Conservation (phyloP, 768 basidiomycete species). For the Trichaptum fuscoviolaceum region DNA sequence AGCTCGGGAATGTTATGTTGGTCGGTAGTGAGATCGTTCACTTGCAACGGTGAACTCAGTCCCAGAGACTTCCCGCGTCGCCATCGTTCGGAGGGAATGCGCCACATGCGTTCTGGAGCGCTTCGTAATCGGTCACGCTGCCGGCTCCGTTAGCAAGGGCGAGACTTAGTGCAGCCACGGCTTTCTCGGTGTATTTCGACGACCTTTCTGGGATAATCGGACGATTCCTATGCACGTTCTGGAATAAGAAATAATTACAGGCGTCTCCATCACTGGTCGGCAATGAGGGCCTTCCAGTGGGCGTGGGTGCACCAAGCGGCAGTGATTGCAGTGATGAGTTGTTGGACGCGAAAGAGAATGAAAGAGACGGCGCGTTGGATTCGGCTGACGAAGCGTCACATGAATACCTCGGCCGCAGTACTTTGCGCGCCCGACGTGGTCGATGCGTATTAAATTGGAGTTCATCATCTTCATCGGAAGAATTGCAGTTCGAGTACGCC, state of each 20-base stretch:
- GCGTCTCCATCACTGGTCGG: background rate
- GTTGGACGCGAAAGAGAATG: constrained; percentile 32
- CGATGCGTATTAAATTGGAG: background rate
- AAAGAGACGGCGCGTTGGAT: constrained; percentile 28
- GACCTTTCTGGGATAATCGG: background rate
- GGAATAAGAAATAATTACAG: background rate
- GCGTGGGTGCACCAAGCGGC: constrained; percentile 17
- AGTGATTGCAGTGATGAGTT: constrained; percentile 38
- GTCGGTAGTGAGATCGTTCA: background rate
- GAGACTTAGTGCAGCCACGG: constrained; percentile 51
- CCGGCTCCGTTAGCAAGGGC: constrained; percentile 64
- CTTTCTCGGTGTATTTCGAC: constrained; percentile 39
- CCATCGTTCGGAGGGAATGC: constrained; percentile 28
- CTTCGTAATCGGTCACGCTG: constrained; percentile 51
- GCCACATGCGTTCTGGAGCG: constrained; percentile 30
- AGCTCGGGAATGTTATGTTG: background rate
- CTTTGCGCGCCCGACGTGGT: background rate
- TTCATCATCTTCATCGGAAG: constrained; percentile 3
- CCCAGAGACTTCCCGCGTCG: constrained; percentile 57
- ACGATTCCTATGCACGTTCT: background rate
- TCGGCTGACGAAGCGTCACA: constrained; percentile 13
- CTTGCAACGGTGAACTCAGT: background rate
- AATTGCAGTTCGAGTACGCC: constrained; percentile 13
- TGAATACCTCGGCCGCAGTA: constrained; percentile 4
- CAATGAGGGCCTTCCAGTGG: constrained; percentile 2